phyloP scores from a whole-genome alignment of 371 early-diverging fungal genomes.

The Phascolomyces articulosus region DNA sequence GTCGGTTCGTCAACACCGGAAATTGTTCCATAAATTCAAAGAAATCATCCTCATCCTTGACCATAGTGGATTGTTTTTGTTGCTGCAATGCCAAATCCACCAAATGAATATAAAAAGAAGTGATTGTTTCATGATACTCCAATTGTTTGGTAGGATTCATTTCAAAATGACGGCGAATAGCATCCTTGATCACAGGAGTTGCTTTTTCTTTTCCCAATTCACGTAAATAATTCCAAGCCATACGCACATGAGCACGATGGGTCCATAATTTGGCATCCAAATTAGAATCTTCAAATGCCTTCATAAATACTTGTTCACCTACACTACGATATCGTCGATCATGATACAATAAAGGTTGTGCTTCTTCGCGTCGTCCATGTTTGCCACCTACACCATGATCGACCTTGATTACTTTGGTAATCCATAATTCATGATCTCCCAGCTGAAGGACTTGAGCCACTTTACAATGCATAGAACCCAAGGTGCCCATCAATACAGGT shows the following conservation, averaged over 20 bases:
- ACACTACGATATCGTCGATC: slow-evolving; percentile 66
- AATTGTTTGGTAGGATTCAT: slow-evolving; percentile 36
- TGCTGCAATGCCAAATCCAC: slow-evolving; percentile 44
- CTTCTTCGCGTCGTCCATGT: slow-evolving; percentile 45
- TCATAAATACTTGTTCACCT: slow-evolving; percentile 62
- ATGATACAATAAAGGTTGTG: slow-evolving; percentile 65
- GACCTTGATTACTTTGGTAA: slow-evolving; percentile 60
- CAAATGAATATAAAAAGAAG: slow-evolving; percentile 54
- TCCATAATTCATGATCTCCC: slow-evolving; percentile 76
- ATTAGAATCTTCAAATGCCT: slow-evolving; percentile 48
- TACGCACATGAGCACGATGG: slow-evolving; percentile 62
- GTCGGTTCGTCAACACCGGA: slow-evolving; percentile 46
- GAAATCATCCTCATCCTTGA: slow-evolving; percentile 48
- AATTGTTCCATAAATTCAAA: slow-evolving; percentile 52
- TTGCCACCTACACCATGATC: slow-evolving; percentile 59
- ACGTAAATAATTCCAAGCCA: slow-evolving; percentile 67
- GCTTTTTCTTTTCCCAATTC: slow-evolving; percentile 45
- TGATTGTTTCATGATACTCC: slow-evolving; percentile 64
- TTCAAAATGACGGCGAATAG: slow-evolving; percentile 46
- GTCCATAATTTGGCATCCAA: slow-evolving; percentile 57
- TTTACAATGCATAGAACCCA: slow-evolving; percentile 69
- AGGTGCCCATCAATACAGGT: slow-evolving; percentile 62
- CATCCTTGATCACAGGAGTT: slow-evolving; percentile 46
- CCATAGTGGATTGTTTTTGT: slow-evolving; percentile 3
- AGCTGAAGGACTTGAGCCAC: slow-evolving; percentile 47